Conservation (phyloP, 1,284 basidiomycete species). For the Laetiporus sulphureus region DNA sequence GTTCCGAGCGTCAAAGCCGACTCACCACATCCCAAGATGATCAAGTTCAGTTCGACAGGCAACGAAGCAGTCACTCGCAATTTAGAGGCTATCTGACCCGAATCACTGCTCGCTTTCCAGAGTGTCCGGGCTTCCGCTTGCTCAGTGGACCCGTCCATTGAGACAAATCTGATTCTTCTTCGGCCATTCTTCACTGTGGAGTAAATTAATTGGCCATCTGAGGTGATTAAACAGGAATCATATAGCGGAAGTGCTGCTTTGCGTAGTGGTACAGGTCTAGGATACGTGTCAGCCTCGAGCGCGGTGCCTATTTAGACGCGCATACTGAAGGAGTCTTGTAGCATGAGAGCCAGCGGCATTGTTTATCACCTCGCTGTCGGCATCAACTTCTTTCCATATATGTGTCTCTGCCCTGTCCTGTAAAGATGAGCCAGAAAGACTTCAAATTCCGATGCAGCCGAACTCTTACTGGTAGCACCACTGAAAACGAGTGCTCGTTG, state of each 20-base stretch:
- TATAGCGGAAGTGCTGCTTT: neutral
- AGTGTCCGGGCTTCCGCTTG: constrained; percentile 8
- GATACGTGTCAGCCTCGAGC: no score
- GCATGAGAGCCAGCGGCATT: neutral
- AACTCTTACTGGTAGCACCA: neutral
- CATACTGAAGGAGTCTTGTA: constrained; percentile 15
- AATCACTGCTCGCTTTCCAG: constrained; percentile 23
- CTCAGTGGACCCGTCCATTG: no score
- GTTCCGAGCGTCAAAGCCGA: constrained; percentile 4
- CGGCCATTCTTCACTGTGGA: neutral
- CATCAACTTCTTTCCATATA: constrained; percentile 29
- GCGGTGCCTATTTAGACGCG: neutral
- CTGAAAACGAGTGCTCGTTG: constrained; percentile 22
- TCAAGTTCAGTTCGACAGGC: constrained; percentile 46
- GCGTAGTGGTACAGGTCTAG: neutral
- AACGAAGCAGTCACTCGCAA: constrained; percentile 40
- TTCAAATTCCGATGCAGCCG: no score
- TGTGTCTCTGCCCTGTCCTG: constrained; percentile 42
- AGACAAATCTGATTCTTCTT: no score
- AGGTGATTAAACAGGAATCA: neutral
- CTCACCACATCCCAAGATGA: constrained; percentile 61
- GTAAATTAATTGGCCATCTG: neutral
- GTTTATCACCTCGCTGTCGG: constrained; percentile 29
- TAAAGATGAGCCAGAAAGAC: neutral
- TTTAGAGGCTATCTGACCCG: constrained; percentile 2